Base-by-base conservation (phyloP, 306 rosid genomes). In the Neltuma alba region DNA sequence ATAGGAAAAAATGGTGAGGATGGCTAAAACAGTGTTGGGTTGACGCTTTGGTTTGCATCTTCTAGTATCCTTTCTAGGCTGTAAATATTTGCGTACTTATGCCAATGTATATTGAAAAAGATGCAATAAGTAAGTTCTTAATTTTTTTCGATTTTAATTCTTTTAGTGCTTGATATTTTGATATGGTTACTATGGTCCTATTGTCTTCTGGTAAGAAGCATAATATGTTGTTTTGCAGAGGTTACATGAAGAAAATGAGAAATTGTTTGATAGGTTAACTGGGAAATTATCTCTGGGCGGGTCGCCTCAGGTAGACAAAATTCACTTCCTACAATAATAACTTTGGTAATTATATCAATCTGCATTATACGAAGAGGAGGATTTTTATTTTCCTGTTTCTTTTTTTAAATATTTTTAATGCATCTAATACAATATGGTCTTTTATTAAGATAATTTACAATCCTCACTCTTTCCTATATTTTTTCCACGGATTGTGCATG, bases 211-310 rank as follows among this genome's bases (percentile, higher is more conserved):
- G 18, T 65, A 70, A 76, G 77, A 66, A 55, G 69, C 40, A 66
- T 81, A 71, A 76, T 70, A n/a, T 83, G 48, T 70, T 87, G 76
- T 73, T 79, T 82, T 83, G 80, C 91, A 93, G 97, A 89, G 90
- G 80, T 91, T 93, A 84, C 92, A 93, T 77, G 92, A 89, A 84
- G 97, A 93, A 83, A 93, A 91, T 83, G 96, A 91, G 87, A 93
- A 93, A 80, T 82, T 89, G 81, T 93, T 93, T 83, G 97, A 87
- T 76, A 78, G 92, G 40, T 86, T 93, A 79, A 93, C 94, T 31
- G 91, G 89, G 74, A 91, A 93, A 84, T 82, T 89, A 78, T 81
- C 92, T 84, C 67, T 71, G 81, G 82, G 57, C 48, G 91, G 83
- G 72, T 80, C 87, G 5, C 87, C 97, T 34, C 89, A 89, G 93